Conservation (phyloP, 495 filamentous ascomycete genomes). For the Podospora didyma region DNA sequence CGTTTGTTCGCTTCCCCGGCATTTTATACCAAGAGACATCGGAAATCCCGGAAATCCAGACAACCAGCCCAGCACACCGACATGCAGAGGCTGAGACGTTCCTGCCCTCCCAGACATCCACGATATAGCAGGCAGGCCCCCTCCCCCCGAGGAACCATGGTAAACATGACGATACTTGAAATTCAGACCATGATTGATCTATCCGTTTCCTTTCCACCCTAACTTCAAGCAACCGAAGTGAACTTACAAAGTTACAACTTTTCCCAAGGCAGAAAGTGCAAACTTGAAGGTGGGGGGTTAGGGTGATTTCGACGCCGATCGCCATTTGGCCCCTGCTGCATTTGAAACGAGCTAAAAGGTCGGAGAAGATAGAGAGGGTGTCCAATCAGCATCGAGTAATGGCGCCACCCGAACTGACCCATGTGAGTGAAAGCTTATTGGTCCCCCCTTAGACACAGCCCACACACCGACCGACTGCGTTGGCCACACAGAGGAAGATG, state of each 20-base stretch:
- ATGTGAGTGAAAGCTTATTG: not conserved
- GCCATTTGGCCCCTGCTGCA: slow-evolving; percentile 12
- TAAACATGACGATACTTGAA: too few species aligned
- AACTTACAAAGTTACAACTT: too few species aligned
- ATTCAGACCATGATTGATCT: too few species aligned
- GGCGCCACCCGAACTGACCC: not conserved
- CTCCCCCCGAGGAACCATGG: too few species aligned
- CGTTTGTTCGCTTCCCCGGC: not conserved
- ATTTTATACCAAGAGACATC: not conserved
- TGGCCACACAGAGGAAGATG: not conserved
- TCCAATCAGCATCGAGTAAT: slow-evolving; percentile 2
- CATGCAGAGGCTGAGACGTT: not conserved
- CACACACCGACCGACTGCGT: not conserved
- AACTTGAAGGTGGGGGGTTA: not conserved
- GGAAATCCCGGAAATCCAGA: not conserved
- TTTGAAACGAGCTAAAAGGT: slow-evolving; percentile 13
- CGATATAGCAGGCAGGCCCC: not conserved
- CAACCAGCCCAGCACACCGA: not conserved
- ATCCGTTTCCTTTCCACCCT: too few species aligned
- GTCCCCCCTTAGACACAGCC: not conserved
- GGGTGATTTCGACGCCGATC: slow-evolving; percentile 8
- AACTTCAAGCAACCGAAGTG: too few species aligned
- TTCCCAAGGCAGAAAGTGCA: too few species aligned
- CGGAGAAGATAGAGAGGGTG: not conserved
- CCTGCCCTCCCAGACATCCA: not conserved